Percentiles rank a stretch among this genome's conserved stretches.
Evolutionary conservation across 345 rosid genomes (phyloP).

Genomic region (Camelina neglecta): DNA sequence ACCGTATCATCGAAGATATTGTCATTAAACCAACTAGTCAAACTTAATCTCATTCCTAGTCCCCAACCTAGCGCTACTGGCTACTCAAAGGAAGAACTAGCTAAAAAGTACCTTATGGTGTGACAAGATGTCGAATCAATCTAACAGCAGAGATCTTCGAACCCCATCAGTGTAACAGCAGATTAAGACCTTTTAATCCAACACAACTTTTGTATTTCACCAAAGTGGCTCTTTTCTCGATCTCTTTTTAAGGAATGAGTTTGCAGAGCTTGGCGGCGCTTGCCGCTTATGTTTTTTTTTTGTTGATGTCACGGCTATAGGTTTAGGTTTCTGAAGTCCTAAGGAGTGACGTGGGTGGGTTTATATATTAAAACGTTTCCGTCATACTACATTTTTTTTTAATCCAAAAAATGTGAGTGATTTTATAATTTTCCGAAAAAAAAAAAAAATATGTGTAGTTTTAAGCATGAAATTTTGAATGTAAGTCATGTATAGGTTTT

Average conservation of each 20-base stretch:
- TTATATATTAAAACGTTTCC: not conserved
- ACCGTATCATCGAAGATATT: constrained; percentile 2
- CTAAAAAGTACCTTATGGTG: constrained; percentile 6
- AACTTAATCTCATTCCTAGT: not conserved
- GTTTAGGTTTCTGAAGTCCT: not conserved
- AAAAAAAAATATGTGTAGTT: too few relatives aligned
- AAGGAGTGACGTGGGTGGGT: not conserved
- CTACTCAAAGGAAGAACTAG: not conserved
- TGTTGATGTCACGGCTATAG: constrained; percentile 4
- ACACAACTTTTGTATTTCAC: constrained; percentile 12
- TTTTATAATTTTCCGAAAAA: too few relatives aligned
- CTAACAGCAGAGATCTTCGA: not conserved
- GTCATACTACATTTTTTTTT: not conserved
- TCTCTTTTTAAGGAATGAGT: not conserved
- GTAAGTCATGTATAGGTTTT: too few relatives aligned
- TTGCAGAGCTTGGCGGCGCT: constrained; percentile 18
- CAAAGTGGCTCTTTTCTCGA: not conserved
- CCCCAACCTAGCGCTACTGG: constrained; percentile 4
- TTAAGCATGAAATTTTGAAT: too few relatives aligned
- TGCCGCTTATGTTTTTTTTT: constrained; percentile 2
- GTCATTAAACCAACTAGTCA: constrained; percentile 5
- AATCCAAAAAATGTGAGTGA: too few relatives aligned
- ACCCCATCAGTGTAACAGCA: not conserved
- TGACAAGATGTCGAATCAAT: constrained; percentile 2
- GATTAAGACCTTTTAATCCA: constrained; percentile 1